Conservation (phyloP, 1,284 basidiomycete species). For the Leccinum pseudoinsigne region DNA sequence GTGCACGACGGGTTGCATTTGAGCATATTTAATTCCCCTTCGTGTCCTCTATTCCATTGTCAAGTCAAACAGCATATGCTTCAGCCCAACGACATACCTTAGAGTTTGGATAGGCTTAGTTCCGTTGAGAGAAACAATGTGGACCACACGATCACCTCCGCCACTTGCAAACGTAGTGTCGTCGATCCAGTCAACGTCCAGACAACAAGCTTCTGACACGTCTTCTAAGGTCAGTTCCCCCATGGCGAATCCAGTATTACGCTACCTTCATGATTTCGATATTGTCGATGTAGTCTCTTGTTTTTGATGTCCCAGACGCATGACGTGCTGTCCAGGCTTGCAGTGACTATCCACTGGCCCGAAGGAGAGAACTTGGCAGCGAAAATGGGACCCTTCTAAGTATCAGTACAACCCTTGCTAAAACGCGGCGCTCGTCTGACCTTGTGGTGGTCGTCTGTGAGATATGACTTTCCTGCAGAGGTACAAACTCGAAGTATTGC, state of each 20-base stretch:
- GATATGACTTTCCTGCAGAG: conserved; percentile 55
- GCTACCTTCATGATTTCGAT: conserved; percentile 63
- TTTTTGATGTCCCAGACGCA: conserved; percentile 77
- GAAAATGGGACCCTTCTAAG: conserved; percentile 70
- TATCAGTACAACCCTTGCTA: conserved; percentile 14
- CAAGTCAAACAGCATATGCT: conserved; percentile 2
- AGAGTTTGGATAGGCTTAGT: conserved; percentile 55
- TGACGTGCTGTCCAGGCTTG: conserved; percentile 71
- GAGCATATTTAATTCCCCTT: conserved; percentile 77
- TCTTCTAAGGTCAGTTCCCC: conserved; percentile 14
- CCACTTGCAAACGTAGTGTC: conserved; percentile 72
- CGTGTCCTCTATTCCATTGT: conserved; percentile 58
- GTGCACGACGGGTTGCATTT: conserved; percentile 66
- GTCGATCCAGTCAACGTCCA: conserved; percentile 81
- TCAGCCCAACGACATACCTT: conserved; percentile 41
- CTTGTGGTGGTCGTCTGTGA: conserved; percentile 61
- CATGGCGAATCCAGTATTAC: conserved; percentile 9
- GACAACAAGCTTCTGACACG: conserved; percentile 56
- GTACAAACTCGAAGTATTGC: conserved; percentile 65
- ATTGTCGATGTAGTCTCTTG: conserved; percentile 61
- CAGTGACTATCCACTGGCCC: conserved; percentile 68
- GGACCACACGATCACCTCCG: conserved; percentile 67
- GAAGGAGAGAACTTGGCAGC: conserved; percentile 69
- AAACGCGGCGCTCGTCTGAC: conserved; percentile 39
- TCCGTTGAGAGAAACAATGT: conserved; percentile 56